A percentile compares a stretch with the other conserved stretches of the same genome.
These are phyloP conservation scores for Hawksworthiomyces lignivorus DNA, from an alignment of 2,329 filamentous ascomycete species.

Conservation along the genomic window DNA sequence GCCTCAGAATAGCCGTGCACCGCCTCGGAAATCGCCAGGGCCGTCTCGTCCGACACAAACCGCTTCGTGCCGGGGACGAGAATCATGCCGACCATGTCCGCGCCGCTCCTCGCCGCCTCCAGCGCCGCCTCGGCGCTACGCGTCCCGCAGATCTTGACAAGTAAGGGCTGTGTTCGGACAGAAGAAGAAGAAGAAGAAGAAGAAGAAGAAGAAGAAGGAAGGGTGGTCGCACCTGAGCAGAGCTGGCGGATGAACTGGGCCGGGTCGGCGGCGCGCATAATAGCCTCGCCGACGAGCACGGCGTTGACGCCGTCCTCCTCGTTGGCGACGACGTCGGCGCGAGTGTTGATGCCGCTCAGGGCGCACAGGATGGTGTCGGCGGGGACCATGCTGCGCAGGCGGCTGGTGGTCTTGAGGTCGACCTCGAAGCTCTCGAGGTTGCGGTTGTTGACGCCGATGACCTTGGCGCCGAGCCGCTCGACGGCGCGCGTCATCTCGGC, in stretches of 20 bases:
- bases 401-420: constrained; percentile 83
- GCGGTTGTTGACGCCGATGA: constrained; percentile 95
- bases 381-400: constrained; percentile 79
- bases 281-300: constrained; percentile 86
- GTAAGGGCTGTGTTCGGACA: constrained; percentile 37
- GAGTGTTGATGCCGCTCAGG: constrained; percentile 83
- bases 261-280: constrained; percentile 86
- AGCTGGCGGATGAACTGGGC: constrained; percentile 76
- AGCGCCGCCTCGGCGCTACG: constrained; percentile 72
- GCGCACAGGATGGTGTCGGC: constrained; percentile 84
- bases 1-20: constrained; percentile 59
- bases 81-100: constrained; percentile 90
- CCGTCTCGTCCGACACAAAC: constrained; percentile 70
- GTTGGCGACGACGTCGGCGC: constrained; percentile 82
- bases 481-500: constrained; percentile 90
- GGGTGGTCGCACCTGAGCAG: constrained; percentile 50
- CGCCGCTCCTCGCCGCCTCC: constrained; percentile 75
- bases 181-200: neutral
- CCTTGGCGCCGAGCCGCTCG: constrained; percentile 73
- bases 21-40: constrained; percentile 69
- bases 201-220: neutral
- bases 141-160: constrained; percentile 95
- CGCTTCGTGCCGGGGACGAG: constrained; percentile 75
- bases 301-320: constrained; percentile 85
- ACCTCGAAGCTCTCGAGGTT: constrained; percentile 96